A percentile compares a stretch with the other conserved stretches of the same genome.
Evolutionary conservation across 768 basidiomycete species (phyloP).

Genomic region (Naganishia onofrii): DNA sequence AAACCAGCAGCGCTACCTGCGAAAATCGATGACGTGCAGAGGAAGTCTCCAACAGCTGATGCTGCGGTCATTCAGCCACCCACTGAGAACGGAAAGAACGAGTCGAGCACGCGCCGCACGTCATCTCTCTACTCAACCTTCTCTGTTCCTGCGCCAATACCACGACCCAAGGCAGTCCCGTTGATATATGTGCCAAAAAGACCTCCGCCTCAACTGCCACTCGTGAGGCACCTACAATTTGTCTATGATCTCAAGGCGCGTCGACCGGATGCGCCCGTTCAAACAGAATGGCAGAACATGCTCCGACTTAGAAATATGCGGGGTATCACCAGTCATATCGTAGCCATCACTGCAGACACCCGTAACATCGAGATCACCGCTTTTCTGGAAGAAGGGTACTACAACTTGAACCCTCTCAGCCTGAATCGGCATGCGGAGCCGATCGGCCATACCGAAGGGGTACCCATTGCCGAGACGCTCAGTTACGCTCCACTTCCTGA

Average conservation of each 20-base stretch:
- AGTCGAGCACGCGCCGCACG: not conserved
- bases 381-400: constrained; percentile 21
- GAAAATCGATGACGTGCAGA: not conserved
- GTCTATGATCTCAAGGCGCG: constrained; percentile 31
- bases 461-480: not conserved
- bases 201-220: constrained; percentile 30
- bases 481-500: constrained; percentile 11
- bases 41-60: not conserved
- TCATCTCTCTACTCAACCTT: constrained; percentile 14
- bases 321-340: constrained; percentile 44
- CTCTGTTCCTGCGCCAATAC: constrained; percentile 8
- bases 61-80: not conserved
- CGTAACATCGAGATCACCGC: constrained; percentile 20
- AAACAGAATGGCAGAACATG: constrained; percentile 26
- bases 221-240: constrained; percentile 43
- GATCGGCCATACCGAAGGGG: not conserved
- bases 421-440: not conserved
- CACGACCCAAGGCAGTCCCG: not conserved
- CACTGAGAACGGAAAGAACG: not conserved
- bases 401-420: not conserved
- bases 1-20: not conserved
- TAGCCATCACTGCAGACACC: not conserved
- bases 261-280: not conserved
- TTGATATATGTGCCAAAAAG: not conserved
- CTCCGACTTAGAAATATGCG: constrained; percentile 44